Evolutionary conservation across 2,329 filamentous ascomycete genomes (phyloP), one percentile per base, ranked within the genome.

Genomic region (Ilyonectria destructans): DNA sequence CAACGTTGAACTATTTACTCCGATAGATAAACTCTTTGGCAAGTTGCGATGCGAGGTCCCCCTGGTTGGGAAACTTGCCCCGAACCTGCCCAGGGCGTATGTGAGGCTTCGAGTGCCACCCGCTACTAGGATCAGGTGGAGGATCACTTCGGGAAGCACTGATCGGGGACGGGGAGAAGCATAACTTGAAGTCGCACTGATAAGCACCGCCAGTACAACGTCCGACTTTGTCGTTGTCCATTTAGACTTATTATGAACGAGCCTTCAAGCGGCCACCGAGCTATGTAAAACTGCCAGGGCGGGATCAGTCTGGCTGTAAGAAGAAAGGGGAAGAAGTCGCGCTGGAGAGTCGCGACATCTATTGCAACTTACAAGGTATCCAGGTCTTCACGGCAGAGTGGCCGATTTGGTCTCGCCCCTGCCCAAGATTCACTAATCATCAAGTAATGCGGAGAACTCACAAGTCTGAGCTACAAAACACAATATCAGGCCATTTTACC

Each of bases 251-350:
- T 81, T 66, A 81, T 81, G 23, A 86, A 76, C 2, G 82, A 83
- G 58, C 86, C 74, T 68, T 86, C 84, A 67, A 85, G 2, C 84
- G 84, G 5, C 84, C 83, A 46, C 84, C 83, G 26, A 86, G 78
- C 81, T 84, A 55, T 46, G 37, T 21, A 15, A 3, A 43, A 15
- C 37, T 17, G 33, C 58, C 13, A 55, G 56, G 15, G 4, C 15
- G 6, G 13, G 12, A 8, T 6, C 46, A 19, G n/a, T 23, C n/a
- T 48, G 9, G 6, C 15, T 10, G 23, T 6, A n/a, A 17, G 5
- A 49, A 12, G 10, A 12, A 23, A 48, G 19, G 9, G 21, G 45
- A 48, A 49, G 6, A 46, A 46, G 17, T 6, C 6, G 43, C n/a
- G 43, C 43, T 21, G 7, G 43, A 19, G 43, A 21, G 43, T 21